phyloP scores from a whole-genome alignment of 345 rosid species.

The Nephelium lappaceum region DNA sequence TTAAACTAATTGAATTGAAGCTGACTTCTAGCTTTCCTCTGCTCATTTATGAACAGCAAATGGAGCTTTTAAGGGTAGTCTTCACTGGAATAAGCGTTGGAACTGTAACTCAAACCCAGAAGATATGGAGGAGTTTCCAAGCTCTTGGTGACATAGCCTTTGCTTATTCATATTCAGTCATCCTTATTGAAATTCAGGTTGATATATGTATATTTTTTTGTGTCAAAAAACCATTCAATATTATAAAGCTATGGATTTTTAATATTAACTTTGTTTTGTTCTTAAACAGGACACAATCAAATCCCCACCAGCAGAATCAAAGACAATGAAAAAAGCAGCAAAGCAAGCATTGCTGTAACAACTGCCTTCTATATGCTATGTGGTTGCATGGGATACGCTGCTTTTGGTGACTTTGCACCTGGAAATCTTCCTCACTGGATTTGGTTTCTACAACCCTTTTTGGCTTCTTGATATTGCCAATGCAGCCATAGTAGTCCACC shows the following conservation, averaged over 20 bases:
- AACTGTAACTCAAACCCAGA: slow-evolving; percentile 62
- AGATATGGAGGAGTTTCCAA: slow-evolving; percentile 80
- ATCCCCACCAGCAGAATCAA: slow-evolving; percentile 53
- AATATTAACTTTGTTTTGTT: background rate
- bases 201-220: background rate
- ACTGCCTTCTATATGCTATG: slow-evolving; percentile 57
- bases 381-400: slow-evolving; percentile 66
- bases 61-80: slow-evolving; percentile 64
- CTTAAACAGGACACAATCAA: slow-evolving; percentile 43
- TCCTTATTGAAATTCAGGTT: slow-evolving; percentile 85
- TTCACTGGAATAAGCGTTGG: slow-evolving; percentile 76
- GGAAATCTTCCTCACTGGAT: slow-evolving; percentile 64
- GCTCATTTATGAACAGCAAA: slow-evolving; percentile 38
- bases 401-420: slow-evolving; percentile 60
- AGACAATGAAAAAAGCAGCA: slow-evolving; percentile 58
- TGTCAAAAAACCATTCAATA: no score
- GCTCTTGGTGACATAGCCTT: slow-evolving; percentile 91
- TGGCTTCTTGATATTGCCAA: slow-evolving; percentile 72
- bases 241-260: no score
- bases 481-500: slow-evolving; percentile 60
- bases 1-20: no score
- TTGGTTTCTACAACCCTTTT: slow-evolving; percentile 63
- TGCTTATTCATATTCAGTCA: slow-evolving; percentile 75
- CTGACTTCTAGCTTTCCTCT: slow-evolving; percentile 9
- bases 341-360: slow-evolving; percentile 43